Evolutionary conservation across 306 rosid genomes (phyloP), one percentile per base, ranked within the genome.

Genomic region (Astragalus glycyphyllos): DNA sequence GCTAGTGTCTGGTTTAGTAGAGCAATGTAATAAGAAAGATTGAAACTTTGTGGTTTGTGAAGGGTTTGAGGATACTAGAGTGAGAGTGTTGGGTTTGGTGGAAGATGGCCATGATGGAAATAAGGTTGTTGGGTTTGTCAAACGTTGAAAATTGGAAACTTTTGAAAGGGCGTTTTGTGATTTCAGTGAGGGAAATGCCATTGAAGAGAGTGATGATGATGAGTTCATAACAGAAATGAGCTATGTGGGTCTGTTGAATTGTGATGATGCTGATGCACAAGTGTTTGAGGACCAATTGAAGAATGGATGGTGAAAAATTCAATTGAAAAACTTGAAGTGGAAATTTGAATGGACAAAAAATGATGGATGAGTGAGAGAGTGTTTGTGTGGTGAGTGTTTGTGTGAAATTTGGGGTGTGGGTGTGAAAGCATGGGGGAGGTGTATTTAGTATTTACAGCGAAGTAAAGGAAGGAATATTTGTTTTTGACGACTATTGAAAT

Each of bases 1-100:
- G 57, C 83, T 81, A 7, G 87, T 87, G 76, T 72, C 88, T 16
- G 88, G 88, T 75, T 85, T 85, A 14, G 88, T 75, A n/a, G 89
- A 87, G 81, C 91, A 89, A 64, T 84, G 85, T 41, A 80, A 8
- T 59, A 77, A 62, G 37, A 41, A 84, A 69, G 60, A 64, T 62
- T 77, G 85, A 37, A 75, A 68, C 55, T 50, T 71, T 57, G 37
- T 69, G 78, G 76, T 45, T 65, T 55, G 69, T 56, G 45, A 40
- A 40, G 80, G 65, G 66, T 31, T 72, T 42, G 71, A 73, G 45
- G 64, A 51, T 8, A 65, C 53, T 0, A 76, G 55, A 9, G 67
- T 49, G 54, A 58, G 69, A 6, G 76, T 45, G 79, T 53, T 71
- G 65, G 81, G 72, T 71, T 85, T 83, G n/a, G 48, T 6, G 51